Conservation (phyloP, 1,139 yeast genomes). For the Candida anutae region DNA sequence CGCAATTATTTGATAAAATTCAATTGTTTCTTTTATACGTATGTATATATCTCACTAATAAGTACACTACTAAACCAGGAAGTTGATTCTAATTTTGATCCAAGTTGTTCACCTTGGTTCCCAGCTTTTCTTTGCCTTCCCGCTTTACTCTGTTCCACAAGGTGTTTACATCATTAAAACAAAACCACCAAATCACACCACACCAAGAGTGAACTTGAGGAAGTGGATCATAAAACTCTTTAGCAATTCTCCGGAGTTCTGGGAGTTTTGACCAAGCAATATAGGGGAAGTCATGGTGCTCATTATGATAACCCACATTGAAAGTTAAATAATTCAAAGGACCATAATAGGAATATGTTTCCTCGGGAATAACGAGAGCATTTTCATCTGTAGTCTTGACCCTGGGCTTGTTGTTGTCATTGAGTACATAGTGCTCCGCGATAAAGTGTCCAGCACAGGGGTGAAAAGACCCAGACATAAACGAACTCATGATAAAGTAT, state of each 20-base stretch:
- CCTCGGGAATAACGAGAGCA: conserved; percentile 45
- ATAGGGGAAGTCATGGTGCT: conserved; percentile 92
- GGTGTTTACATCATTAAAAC: conserved; percentile 57
- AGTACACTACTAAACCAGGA: not conserved
- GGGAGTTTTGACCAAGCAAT: conserved; percentile 85
- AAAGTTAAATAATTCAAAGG: conserved; percentile 68
- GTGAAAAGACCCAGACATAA: conserved; percentile 85
- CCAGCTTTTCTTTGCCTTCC: conserved; percentile 32
- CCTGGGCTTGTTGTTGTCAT: conserved; percentile 44
- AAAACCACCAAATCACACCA: conserved; percentile 66
- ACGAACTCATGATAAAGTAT: conserved; percentile 70
- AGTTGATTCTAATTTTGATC: too few species aligned
- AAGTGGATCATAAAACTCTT: conserved; percentile 74
- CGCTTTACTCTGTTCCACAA: conserved; percentile 82
- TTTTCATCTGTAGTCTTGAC: conserved; percentile 7
- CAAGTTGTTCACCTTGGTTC: conserved; percentile 20
- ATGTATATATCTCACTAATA: not conserved
- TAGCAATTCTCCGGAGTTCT: conserved; percentile 55
- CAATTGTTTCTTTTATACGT: conserved; percentile 1
- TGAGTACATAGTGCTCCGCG: conserved; percentile 83
- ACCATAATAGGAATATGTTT: conserved; percentile 88
- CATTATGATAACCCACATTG: conserved; percentile 93
- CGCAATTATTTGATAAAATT: not conserved
- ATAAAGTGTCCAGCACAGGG: conserved; percentile 95
- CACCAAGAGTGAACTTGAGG: conserved; percentile 78